Conservation (phyloP, 768 basidiomycete genomes). For the Phaffia australis region DNA sequence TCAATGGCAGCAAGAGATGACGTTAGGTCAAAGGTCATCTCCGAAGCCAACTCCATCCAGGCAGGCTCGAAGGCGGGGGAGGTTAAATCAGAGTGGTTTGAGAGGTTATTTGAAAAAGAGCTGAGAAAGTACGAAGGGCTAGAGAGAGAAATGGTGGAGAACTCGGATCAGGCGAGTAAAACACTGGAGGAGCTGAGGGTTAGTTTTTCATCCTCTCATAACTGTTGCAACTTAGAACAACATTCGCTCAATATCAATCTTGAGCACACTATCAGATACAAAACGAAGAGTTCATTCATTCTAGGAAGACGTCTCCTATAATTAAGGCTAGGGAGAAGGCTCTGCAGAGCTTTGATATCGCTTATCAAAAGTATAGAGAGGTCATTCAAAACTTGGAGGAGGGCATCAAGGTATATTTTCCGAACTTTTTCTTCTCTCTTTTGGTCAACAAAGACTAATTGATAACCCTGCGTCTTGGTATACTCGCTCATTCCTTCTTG, state of each 20-base stretch:
- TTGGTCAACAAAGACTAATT: background rate
- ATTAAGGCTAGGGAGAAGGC: slow-evolving; percentile 72
- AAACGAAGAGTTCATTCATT: slow-evolving; percentile 65
- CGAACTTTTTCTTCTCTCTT: background rate
- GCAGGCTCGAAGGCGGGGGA: slow-evolving; percentile 44
- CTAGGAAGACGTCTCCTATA: slow-evolving; percentile 62
- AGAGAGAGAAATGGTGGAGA: slow-evolving; percentile 47
- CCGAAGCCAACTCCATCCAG: slow-evolving; percentile 53
- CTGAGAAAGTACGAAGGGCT: slow-evolving; percentile 71
- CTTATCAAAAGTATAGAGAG: slow-evolving; percentile 79
- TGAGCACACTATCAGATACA: slow-evolving; percentile 41
- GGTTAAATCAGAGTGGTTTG: slow-evolving; percentile 76
- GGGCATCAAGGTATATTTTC: slow-evolving; percentile 57
- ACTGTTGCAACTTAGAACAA: background rate
- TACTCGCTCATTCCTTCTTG: background rate
- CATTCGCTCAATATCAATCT: background rate
- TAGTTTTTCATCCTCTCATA: slow-evolving; percentile 25
- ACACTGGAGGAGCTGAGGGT: slow-evolving; percentile 63
- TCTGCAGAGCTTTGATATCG: slow-evolving; percentile 68
- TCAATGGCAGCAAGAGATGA: slow-evolving; percentile 58
- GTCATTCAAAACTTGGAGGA: slow-evolving; percentile 75
- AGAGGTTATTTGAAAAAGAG: slow-evolving; percentile 66
- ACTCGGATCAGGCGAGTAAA: slow-evolving; percentile 52
- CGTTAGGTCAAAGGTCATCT: slow-evolving; percentile 56
- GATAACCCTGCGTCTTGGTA: background rate